Evolutionary conservation across 1,284 basidiomycete genomes (phyloP), one percentile per base, ranked within the genome.

Genomic region (Wolfiporia cocos): DNA sequence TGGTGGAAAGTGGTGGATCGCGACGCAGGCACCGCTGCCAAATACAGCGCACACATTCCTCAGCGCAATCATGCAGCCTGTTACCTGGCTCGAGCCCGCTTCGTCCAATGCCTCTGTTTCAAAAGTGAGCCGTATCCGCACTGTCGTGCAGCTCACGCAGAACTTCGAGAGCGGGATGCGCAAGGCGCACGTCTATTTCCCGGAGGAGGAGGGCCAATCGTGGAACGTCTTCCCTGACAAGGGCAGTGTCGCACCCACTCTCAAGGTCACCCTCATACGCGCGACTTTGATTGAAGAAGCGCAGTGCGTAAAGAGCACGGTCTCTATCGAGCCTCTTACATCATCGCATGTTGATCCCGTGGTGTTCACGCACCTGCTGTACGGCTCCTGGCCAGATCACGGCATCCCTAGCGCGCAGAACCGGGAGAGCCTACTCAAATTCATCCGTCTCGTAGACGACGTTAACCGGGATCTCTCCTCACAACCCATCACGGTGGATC

Each of bases 351-450:
- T 57, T 2, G 55, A 67, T 32, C 54, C 70, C 11, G 59, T 77
- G 42, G 59, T 69, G 29, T 84, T 92, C 57, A 74, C 73, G 23
- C 87, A 92, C 58, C 54, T 92, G 53, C 66, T 91, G 24, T 89
- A 84, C 52, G 65, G 70, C 11, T 74, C 78, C 2, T 93, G 90
- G 90, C 87, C 88, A 14, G 90, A 93, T 60, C 83, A 87, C 49
- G 86, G 87, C 32, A 74, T 87, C 3, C 86, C 89, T 18, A 62
- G 71, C 33, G 63, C 65, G 19, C 66, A 74, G 45, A 74, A 86
- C 49, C 72, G 71, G 34, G 64, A 63, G 17, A 73, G 71, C 31
- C 63, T 89, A 12, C 61, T 86, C 23, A 63, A 64, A n/a, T 86
- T 89, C 55, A 50, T 78, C 33, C 67, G 66, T 7, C 70, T 84